phyloP scores from a whole-genome alignment of 306 rosid species.

The Hippophae gyantsensis region DNA sequence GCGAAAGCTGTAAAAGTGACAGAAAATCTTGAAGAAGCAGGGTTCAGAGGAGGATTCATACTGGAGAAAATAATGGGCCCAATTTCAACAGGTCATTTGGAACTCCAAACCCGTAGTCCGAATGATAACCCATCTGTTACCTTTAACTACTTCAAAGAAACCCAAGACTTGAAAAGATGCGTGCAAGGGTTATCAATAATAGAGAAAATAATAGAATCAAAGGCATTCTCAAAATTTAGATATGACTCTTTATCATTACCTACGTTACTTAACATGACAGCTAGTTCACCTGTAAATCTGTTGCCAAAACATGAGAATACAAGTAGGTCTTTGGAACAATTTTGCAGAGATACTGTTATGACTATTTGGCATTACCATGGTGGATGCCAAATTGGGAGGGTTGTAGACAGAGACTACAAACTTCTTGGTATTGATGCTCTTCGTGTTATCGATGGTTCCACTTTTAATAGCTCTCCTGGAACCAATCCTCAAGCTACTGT shows the following conservation, averaged over 20 bases:
- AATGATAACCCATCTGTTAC: slow-evolving; percentile 62
- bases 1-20: slow-evolving; percentile 32
- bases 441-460: slow-evolving; percentile 72
- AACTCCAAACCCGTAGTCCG: slow-evolving; percentile 45
- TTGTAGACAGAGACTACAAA: slow-evolving; percentile 48
- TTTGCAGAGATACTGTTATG: slow-evolving; percentile 62
- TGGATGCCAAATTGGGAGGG: slow-evolving; percentile 61
- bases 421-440: slow-evolving; percentile 54
- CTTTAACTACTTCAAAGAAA: slow-evolving; percentile 62
- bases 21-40: slow-evolving; percentile 31
- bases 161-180: slow-evolving; percentile 49
- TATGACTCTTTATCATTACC: slow-evolving; percentile 21
- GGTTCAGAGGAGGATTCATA: slow-evolving; percentile 57
- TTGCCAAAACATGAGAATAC: slow-evolving; percentile 46
- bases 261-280: slow-evolving; percentile 38
- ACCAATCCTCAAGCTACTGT: slow-evolving; percentile 83
- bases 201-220: slow-evolving; percentile 38
- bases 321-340: slow-evolving; percentile 45
- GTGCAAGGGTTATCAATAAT: slow-evolving; percentile 43
- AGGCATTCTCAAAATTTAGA: slow-evolving; percentile 39
- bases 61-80: slow-evolving; percentile 66
- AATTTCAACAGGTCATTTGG: slow-evolving; percentile 44
- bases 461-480: slow-evolving; percentile 63
- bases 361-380: slow-evolving; percentile 91
- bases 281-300: slow-evolving; percentile 40